Evolutionary conservation across 106 monocot species (phyloP), one percentile per base, ranked within the genome.

Genomic region (Acanthochlamys bracteata): DNA sequence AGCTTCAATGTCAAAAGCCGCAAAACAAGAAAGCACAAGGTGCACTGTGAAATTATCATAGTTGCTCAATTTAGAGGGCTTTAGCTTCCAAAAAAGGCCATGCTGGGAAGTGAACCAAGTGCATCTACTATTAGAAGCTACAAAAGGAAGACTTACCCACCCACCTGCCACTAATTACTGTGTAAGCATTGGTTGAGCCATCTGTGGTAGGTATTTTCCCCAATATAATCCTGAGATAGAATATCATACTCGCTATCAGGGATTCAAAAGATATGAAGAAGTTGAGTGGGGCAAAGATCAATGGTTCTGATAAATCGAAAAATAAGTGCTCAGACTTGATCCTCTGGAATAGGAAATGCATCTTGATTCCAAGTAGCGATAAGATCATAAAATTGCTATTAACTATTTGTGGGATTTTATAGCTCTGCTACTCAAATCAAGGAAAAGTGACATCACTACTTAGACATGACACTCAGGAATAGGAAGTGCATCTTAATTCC

Each of bases 141-240:
- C n/a, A n/a, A n/a, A n/a, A n/a, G n/a, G n/a, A n/a, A 79, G 71
- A 73, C 73, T 79, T 80, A 80, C 71, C 42, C 66, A 77, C 81
- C 73, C 73, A 90, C 90, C 90, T 90, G 76, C 82, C 74, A 78
- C 75, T 90, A 83, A 90, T 66, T 67, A 73, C 69, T 60, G 90
- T 90, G 77, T 78, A 90, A 45, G 90, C 90, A 75, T 68, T 85
- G 49, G 83, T 73, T 74, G 90, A 83, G 66, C 90, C 90, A 77
- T 83, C 85, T 75, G 80, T 67, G 67, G 86, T 90, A 67, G 79
- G 75, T 73, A 90, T 78, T 78, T 86, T 83, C 78, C 90, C 90
- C 85, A 90, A 80, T 67, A 78, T 69, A 56, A 90, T 80, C 85
- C 90, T 90, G 90, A 80, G 71, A 77, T 88, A 73, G 59, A 85